These are phyloP conservation scores for Ogataea hybrid DNA, from an alignment of 1,139 yeast species.

Conservation along the genomic window DNA sequence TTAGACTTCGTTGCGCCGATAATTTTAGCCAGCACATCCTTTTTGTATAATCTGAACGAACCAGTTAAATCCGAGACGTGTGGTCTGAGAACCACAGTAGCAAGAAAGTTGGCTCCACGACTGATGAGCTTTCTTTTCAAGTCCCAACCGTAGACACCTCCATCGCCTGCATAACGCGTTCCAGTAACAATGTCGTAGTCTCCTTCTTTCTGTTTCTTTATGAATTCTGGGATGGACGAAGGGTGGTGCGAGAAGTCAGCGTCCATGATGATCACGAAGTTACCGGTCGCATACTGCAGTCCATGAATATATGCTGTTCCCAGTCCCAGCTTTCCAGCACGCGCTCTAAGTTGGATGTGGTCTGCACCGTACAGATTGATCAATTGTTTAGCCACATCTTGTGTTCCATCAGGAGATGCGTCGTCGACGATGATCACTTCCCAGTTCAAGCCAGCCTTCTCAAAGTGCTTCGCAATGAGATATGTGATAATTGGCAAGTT, in stretches of 20 bases:
- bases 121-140: constrained; percentile 76
- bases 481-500: constrained; percentile 72
- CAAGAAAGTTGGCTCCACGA: constrained; percentile 79
- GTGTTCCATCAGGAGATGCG: constrained; percentile 82
- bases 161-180: constrained; percentile 77
- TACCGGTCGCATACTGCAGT: constrained; percentile 67
- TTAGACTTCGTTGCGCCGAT: constrained; percentile 71
- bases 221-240: constrained; percentile 74
- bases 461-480: constrained; percentile 70
- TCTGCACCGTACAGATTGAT: constrained; percentile 61
- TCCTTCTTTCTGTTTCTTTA: constrained; percentile 61
- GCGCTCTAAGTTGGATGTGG: constrained; percentile 65
- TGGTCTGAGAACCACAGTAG: constrained; percentile 71
- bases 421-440: constrained; percentile 80
- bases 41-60: constrained; percentile 74
- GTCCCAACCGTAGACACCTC: constrained; percentile 88
- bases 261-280: constrained; percentile 80
- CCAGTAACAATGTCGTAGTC: constrained; percentile 83
- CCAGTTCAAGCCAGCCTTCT: constrained; percentile 62
- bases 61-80: constrained; percentile 77
- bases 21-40: constrained; percentile 63
- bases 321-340: constrained; percentile 78
- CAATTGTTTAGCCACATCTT: constrained; percentile 66
- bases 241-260: constrained; percentile 87
- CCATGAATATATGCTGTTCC: constrained; percentile 87